phyloP scores from a whole-genome alignment of 192 early-diverging fungal species.

The Rhizoclosmatium sp. region DNA sequence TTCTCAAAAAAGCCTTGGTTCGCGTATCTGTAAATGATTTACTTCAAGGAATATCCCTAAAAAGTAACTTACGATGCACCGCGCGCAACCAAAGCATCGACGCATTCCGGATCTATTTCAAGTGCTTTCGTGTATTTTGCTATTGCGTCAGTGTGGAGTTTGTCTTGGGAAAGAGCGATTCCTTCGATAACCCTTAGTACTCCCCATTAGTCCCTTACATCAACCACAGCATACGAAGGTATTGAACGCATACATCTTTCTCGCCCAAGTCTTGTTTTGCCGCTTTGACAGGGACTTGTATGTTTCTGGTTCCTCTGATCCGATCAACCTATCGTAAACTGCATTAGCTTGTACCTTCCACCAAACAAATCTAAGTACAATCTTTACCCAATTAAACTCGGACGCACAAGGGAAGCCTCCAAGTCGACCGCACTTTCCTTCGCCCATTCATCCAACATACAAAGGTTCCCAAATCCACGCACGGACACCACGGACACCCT shows the following conservation, averaged over 20 bases:
- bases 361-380: too few relatives aligned
- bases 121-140: conserved; percentile 37
- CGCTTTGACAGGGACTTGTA: conserved; percentile 9
- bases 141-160: conserved; percentile 34
- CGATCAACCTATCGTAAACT: background rate
- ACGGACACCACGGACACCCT: background rate
- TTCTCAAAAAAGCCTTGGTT: conserved; percentile 34
- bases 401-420: background rate
- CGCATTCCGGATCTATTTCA: conserved; percentile 44
- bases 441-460: conserved; percentile 5
- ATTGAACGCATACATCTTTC: conserved; percentile 19
- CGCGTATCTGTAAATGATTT: conserved; percentile 9
- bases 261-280: conserved; percentile 30
- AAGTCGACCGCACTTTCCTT: background rate
- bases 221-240: background rate
- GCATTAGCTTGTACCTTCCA: too few relatives aligned
- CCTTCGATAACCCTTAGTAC: conserved; percentile 36
- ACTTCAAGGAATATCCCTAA: background rate
- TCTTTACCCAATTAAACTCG: too few relatives aligned
- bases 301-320: conserved; percentile 1
- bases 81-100: conserved; percentile 44
- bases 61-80: conserved; percentile 39
- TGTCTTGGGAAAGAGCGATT: conserved; percentile 29
- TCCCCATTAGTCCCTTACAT: background rate
- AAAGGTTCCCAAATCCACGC: conserved; percentile 1